A percentile compares a stretch with the other conserved stretches of the same genome.
Evolutionary conservation across 257 asterid species (phyloP).

Genomic region (Petunia axillaris): DNA sequence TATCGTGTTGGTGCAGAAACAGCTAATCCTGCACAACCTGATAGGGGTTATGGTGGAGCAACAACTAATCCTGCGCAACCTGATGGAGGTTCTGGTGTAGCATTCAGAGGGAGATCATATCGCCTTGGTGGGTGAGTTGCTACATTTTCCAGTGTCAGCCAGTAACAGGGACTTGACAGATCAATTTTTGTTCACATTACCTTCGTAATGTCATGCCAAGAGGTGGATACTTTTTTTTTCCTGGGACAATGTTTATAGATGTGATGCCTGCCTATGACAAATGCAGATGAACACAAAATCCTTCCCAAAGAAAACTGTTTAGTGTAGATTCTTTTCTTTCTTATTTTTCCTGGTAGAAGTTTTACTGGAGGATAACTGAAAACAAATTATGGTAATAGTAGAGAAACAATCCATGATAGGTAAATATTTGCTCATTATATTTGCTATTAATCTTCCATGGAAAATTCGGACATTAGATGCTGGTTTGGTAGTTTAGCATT

Average conservation of each 20-base stretch:
- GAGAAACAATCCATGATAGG: not conserved
- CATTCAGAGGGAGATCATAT: slow-evolving; percentile 84
- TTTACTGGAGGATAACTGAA: not conserved
- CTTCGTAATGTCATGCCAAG: not conserved
- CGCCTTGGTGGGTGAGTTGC: slow-evolving; percentile 60
- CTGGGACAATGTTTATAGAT: not conserved
- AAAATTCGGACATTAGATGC: not conserved
- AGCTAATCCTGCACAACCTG: slow-evolving; percentile 45
- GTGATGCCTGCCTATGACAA: slow-evolving; percentile 14
- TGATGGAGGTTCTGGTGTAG: slow-evolving; percentile 58
- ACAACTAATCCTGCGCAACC: slow-evolving; percentile 39
- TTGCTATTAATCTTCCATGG: not conserved
- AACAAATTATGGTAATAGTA: not conserved
- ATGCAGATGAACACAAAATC: not conserved
- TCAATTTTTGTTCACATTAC: not conserved
- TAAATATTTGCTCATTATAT: not conserved
- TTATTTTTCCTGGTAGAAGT: slow-evolving; percentile 16
- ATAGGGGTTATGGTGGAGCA: slow-evolving; percentile 61
- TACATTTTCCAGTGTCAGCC: not conserved
- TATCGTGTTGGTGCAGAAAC: slow-evolving; percentile 62
- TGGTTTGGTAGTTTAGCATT: not conserved
- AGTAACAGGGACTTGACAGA: not conserved
- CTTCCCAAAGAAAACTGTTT: slow-evolving; percentile 9
- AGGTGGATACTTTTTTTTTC: not conserved
- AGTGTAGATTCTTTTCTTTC: not conserved